Conservation (phyloP, 495 filamentous ascomycete genomes). For the Trichoderma erinaceum region DNA sequence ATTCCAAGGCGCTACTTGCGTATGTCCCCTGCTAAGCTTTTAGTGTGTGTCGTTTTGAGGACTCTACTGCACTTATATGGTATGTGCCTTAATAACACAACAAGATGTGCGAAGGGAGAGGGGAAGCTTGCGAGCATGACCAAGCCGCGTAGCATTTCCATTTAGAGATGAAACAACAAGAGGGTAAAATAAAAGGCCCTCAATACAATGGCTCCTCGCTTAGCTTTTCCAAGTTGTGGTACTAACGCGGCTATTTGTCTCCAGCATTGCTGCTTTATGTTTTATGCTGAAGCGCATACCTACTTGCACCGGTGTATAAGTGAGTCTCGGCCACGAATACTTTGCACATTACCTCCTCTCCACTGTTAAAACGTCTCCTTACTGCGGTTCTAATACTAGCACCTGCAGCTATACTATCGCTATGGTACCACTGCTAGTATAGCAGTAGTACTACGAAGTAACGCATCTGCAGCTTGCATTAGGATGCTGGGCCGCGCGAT, state of each 20-base stretch:
- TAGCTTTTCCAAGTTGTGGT: neutral
- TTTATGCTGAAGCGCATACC: neutral
- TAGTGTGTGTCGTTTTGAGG: neutral
- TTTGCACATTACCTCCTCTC: neutral
- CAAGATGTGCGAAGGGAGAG: neutral
- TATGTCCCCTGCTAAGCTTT: neutral
- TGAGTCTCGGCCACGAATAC: no score
- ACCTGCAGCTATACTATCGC: neutral
- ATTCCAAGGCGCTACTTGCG: neutral
- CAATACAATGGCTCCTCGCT: neutral
- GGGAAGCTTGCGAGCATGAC: neutral
- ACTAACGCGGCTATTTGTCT: neutral
- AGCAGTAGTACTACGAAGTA: neutral
- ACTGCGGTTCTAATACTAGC: neutral
- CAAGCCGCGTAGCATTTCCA: constrained; percentile 3
- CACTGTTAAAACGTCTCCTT: neutral
- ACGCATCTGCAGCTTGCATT: constrained; percentile 11
- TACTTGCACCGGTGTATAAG: no score
- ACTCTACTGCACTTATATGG: neutral
- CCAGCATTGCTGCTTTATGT: neutral
- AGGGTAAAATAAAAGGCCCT: neutral
- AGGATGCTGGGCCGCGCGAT: neutral
- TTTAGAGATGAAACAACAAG: neutral
- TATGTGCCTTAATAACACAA: constrained; percentile 3
- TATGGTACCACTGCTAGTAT: neutral